Conservation (phyloP, 805 yeast genomes). For the Schizosaccharomyces japonicus region DNA sequence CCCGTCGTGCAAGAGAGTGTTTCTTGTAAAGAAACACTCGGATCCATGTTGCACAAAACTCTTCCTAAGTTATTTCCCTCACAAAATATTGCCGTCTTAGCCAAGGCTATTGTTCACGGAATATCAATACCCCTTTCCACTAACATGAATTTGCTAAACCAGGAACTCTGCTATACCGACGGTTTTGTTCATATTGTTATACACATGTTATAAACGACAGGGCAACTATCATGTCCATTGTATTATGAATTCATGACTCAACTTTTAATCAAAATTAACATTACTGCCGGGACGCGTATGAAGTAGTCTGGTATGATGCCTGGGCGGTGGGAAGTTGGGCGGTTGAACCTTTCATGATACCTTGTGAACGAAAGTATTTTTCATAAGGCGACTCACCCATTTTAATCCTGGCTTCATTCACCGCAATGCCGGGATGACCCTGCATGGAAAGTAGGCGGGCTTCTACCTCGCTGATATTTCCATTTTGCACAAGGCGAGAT, state of each 20-base stretch:
- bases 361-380: not conserved
- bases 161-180: not conserved
- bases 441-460: not conserved
- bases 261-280: not conserved
- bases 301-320: not conserved
- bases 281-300: too few relatives aligned
- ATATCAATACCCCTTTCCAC: not conserved
- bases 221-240: not conserved
- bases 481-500: not conserved
- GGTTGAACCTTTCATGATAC: not conserved
- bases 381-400: conserved; percentile 3
- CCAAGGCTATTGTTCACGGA: not conserved
- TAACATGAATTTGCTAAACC: not conserved
- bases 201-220: not conserved
- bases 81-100: not conserved
- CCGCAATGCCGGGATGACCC: conserved; percentile 5
- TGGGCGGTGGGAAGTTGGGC: not conserved
- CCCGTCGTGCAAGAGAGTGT: not conserved
- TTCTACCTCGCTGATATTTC: not conserved
- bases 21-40: not conserved
- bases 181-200: not conserved
- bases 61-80: not conserved
- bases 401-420: not conserved
- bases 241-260: not conserved
- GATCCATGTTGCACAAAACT: not conserved